phyloP scores from a whole-genome alignment of 352 stramenopile species.

The Pseudoperonospora humuli region DNA sequence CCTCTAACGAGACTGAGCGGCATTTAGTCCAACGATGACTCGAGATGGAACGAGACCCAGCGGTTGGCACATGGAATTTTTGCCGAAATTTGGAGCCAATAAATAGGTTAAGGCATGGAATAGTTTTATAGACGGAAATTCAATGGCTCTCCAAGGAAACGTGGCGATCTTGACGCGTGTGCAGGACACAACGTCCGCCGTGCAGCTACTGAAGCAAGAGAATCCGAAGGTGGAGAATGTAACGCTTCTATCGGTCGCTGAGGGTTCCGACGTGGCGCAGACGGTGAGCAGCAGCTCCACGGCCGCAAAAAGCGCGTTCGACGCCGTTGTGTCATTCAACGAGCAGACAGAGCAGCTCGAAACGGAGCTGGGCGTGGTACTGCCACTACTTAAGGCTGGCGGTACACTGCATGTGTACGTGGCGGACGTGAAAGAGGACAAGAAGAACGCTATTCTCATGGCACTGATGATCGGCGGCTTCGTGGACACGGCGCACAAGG shows the following conservation, averaged over 20 bases:
- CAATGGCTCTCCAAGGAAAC: constrained; percentile 41
- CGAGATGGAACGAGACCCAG: neutral
- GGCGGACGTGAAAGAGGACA: constrained; percentile 42
- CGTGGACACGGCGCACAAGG: constrained; percentile 41
- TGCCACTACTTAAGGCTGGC: constrained; percentile 44
- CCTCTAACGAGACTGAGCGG: neutral
- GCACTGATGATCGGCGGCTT: constrained; percentile 74
- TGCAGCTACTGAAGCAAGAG: constrained; percentile 38
- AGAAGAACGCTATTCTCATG: constrained; percentile 69
- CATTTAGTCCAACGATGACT: constrained; percentile 1
- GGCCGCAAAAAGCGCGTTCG: constrained; percentile 27
- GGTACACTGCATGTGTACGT: constrained; percentile 52
- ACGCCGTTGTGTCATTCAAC: constrained; percentile 53
- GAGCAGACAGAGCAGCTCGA: constrained; percentile 37
- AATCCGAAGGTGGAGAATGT: constrained; percentile 38
- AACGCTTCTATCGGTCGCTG: constrained; percentile 31
- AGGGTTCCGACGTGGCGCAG: constrained; percentile 34
- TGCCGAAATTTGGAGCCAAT: too few relatives aligned
- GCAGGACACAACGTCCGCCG: constrained; percentile 24
- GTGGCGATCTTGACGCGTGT: constrained; percentile 51
- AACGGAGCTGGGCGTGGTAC: constrained; percentile 33
- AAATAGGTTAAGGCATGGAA: too few relatives aligned
- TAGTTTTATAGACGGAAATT: neutral
- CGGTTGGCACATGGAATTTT: neutral
- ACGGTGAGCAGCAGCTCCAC: constrained; percentile 28